Evolutionary conservation across 352 stramenopile species (phyloP), one percentile per base, ranked within the genome.

Genomic region (Pythium coloratum): DNA sequence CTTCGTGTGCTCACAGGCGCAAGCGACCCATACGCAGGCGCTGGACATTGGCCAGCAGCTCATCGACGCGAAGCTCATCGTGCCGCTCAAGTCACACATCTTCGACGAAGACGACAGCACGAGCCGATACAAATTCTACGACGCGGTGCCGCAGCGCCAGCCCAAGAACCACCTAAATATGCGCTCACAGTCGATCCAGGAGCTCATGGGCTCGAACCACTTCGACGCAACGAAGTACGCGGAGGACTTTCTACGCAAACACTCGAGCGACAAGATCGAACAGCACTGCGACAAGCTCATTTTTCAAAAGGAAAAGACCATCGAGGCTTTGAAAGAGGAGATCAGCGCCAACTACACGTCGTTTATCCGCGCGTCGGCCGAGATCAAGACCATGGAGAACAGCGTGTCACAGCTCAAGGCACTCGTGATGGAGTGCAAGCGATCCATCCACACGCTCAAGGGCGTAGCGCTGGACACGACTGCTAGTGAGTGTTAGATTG

Each of bases 351-450:
- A 91, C 65, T 93, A 95, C 71, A 84, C 77, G 16, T 89, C 86
- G 10, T 95, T 95, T 63, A 91, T 95, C 32, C 75, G 71, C 5
- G 83, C 84, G 9, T 80, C 83, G 8, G 67, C 76, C 3, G 84
- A 95, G 67, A 93, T 91, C 54, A 91, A 91, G 64, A 86, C 70
- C 7, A 93, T 95, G 82, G 86, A 95, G 49, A 93, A 92, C 64
- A 92, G 84, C 55, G 84, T 95, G 7, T 92, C 82, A 47, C 80
- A 92, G 60, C 73, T 95, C 46, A 92, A 93, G 65, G 67, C 79
- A 13, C 71, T 92, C 26, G 79, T 95, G 6, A 26, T 92, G 26
- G 83, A 95, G 34, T 91, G 84, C 69, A 91, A 89, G 64, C 75
- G 85, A 13, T 90, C 83, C 18, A 80, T 95, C 49, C 56, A 84